These are phyloP conservation scores for Axilococcus clingmanii DNA, from an alignment of 139 green algal species.

Conservation along the genomic window DNA sequence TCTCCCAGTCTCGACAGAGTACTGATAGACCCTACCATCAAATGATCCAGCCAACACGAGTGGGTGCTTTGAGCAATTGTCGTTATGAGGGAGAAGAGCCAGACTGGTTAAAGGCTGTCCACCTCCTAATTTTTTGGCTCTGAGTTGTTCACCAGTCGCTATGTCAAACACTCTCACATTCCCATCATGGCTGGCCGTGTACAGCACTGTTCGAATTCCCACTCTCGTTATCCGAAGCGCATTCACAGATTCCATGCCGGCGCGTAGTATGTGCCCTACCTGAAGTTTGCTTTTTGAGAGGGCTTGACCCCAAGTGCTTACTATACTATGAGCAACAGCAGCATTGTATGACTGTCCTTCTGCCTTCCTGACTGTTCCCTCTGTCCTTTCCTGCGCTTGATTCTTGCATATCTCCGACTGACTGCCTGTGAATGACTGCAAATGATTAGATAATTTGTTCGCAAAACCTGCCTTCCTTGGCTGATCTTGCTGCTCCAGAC, in stretches of 20 bases:
- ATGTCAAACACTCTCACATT: slow-evolving; percentile 34
- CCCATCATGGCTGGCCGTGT: slow-evolving; percentile 17
- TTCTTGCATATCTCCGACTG: too few species aligned
- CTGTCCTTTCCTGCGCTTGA: too few species aligned
- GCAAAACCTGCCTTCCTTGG: too few species aligned
- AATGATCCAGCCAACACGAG: slow-evolving; percentile 46
- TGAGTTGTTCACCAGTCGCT: slow-evolving; percentile 9
- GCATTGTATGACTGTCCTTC: too few species aligned
- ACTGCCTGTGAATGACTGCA: too few species aligned
- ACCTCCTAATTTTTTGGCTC: not conserved
- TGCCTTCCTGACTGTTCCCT: too few species aligned
- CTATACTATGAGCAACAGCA: too few species aligned
- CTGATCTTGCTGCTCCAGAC: too few species aligned
- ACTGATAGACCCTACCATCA: slow-evolving; percentile 37
- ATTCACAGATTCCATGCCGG: slow-evolving; percentile 15
- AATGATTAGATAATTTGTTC: too few species aligned
- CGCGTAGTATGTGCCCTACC: slow-evolving; percentile 6
- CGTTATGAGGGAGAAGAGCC: slow-evolving; percentile 21
- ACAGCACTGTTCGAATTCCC: not conserved
- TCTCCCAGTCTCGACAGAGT: slow-evolving; percentile 4
- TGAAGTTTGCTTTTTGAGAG: slow-evolving; percentile 13
- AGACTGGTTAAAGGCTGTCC: slow-evolving; percentile 34
- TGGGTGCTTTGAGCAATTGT: slow-evolving; percentile 12
- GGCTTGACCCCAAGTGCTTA: slow-evolving; percentile 4
- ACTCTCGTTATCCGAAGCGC: slow-evolving; percentile 10